These are phyloP conservation scores for Tuber magnatum DNA, from an alignment of 495 filamentous ascomycete genomes.

Conservation along the genomic window DNA sequence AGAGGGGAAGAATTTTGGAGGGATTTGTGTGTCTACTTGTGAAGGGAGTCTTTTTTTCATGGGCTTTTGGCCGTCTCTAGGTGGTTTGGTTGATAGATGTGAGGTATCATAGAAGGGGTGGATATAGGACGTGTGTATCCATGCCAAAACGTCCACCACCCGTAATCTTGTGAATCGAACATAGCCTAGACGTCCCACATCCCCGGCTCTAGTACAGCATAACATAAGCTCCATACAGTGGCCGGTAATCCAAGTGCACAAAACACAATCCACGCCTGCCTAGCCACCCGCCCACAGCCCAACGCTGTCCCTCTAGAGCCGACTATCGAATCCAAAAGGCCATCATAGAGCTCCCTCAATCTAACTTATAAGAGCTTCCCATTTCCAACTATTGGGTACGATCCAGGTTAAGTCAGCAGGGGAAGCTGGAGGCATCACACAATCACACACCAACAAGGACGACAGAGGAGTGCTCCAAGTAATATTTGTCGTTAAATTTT, in stretches of 20 bases:
- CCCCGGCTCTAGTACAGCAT: not conserved
- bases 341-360: not conserved
- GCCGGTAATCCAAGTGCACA: not conserved
- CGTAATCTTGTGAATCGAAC: not conserved
- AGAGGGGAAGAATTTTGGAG: not conserved
- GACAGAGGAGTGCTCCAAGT: not conserved
- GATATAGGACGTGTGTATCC: not conserved
- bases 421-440: not conserved
- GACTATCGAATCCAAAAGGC: not conserved
- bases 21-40: not conserved
- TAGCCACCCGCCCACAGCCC: not conserved
- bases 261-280: too few species aligned
- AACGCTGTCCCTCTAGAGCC: too few species aligned
- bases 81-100: not conserved
- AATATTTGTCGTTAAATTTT: not conserved
- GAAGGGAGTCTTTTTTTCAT: not conserved
- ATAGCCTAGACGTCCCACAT: not conserved
- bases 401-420: not conserved
- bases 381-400: not conserved
- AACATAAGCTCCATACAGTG: not conserved
- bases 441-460: not conserved
- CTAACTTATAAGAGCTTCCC: not conserved
- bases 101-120: not conserved
- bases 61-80: not conserved
- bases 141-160: not conserved